Base-by-base conservation (phyloP, 169 alveolate genomes). In the Theileria equi region DNA sequence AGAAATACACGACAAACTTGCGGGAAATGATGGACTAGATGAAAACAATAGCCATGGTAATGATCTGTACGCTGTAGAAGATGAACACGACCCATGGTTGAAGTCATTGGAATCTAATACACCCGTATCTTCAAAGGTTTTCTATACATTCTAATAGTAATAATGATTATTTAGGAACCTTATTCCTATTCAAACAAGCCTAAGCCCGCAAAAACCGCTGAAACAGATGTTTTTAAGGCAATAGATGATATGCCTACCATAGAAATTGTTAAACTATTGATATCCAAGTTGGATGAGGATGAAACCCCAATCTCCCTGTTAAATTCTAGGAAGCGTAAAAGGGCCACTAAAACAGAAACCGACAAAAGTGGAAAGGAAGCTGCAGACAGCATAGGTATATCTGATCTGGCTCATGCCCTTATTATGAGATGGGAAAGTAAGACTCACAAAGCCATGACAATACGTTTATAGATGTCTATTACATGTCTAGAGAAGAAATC, bases 401-500 rank as follows among this genome's bases (percentile, higher is more conserved):
- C 83, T 5, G 83, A 73, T 31, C 36, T 73, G 13, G 48, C 83
- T n/a, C 83, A 73, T 32, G 76, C 58, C 26, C 78, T 73, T 6
- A 73, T 77, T 10, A 54, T 73, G 13, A 73, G 38, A 10, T 73
- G 83, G 83, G 68, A 63, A 29, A 73, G 67, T 57, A 1, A 40
- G 67, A 36, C 28, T 38, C 7, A 1, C 3, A 4, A 19, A 1
- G 7, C 25, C 16, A 43, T 43, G 40, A n/a, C 16, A 11, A 1
- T 25, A 13, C 13, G 13, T 13, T 5, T n/a, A 31, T 43, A 57
- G 67, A 73, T 32, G 83, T 73, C 21, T 73, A 73, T 48, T 73
- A 58, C 54, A 73, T 73, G 83, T 62, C 76, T 7, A 73, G 58
- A 43, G 83, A 73, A 17, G 83, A 73, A 17, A 73, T 73, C 23